phyloP scores from a whole-genome alignment of 164 flowering plant species.

The Magnolia officinalis region DNA sequence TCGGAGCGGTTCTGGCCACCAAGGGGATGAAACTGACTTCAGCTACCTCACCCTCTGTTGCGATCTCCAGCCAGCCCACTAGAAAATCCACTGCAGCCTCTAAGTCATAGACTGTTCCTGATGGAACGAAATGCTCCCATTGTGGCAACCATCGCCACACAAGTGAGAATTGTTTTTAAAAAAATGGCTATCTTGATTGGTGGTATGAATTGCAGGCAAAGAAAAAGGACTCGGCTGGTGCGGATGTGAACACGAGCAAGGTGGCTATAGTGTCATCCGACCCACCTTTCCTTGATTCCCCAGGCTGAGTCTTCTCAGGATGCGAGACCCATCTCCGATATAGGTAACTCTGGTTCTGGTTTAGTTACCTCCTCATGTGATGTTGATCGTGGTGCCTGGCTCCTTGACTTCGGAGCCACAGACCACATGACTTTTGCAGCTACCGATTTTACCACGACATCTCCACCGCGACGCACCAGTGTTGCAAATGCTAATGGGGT shows the following conservation, averaged over 20 bases:
- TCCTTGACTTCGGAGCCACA: too few relatives aligned
- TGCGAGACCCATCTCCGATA: too few relatives aligned
- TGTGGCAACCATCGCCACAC: too few relatives aligned
- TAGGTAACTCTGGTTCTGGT: too few relatives aligned
- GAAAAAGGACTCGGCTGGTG: background rate
- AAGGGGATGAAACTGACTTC: background rate
- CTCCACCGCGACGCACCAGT: too few relatives aligned
- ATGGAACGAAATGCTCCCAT: too few relatives aligned
- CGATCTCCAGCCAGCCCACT: background rate
- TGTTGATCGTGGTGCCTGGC: too few relatives aligned
- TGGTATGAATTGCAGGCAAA: background rate
- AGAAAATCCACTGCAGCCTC: background rate
- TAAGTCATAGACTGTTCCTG: background rate
- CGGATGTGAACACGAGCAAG: background rate
- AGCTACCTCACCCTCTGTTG: background rate
- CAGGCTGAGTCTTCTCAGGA: too few relatives aligned
- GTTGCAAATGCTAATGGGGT: too few relatives aligned
- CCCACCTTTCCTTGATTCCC: background rate
- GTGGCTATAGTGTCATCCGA: background rate
- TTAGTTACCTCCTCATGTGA: too few relatives aligned
- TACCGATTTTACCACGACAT: too few relatives aligned
- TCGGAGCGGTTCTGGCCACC: background rate
- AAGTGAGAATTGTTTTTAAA: background rate
- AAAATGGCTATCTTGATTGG: background rate
- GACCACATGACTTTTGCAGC: too few relatives aligned